Evolutionary conservation across 2,329 filamentous ascomycete species (phyloP), one percentile per base, ranked within the genome.

Genomic region (Orbilia brochopaga): DNA sequence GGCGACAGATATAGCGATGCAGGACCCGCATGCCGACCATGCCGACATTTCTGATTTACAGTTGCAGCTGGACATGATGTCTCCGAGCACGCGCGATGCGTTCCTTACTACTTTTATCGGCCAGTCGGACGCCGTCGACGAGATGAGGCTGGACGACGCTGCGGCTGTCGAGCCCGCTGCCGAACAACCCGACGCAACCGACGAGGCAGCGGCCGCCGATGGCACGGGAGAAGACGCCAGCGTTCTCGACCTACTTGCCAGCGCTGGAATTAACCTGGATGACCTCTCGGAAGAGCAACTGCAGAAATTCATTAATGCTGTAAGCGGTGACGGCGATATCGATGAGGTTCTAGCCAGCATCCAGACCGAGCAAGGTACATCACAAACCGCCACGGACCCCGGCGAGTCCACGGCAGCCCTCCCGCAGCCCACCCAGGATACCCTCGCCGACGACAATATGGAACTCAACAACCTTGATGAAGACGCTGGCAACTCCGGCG

Each of bases 241-340:
- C 54, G 48, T 70, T 35, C 32, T 58, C 17, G 66, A 70, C 3
- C 59, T 70, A 17, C 59, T 70, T 40, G 66, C 63, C 21, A 53
- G 53, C 7, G 59, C 66, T 1, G 66, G 66, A 15, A 70, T 70
- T 32, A 70, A 60, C 32, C 66, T 70, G 13, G 66, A 70, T 19
- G 58, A 70, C 7, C 52, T 70, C 27, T 54, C 54, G n/a, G 66
- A 70, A 40, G 66, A 70, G 10, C 59, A 70, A 21, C 23, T 70
- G 19, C 66, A 70, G 24, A 70, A 59, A 50, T 70, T 70, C 35
- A 70, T 70, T n/a, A 70, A 70, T 52, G 66, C 66, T n/a, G 59
- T 70, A 27, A 63, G 58, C 24, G 51, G 59, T 1, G 54, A 60
- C 15, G 66, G 60, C 6, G 66, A 70, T 51, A 64, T 70, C n/a